These are phyloP conservation scores for Bruguiera hainesii DNA, from an alignment of 441 rosid species.

Conservation along the genomic window DNA sequence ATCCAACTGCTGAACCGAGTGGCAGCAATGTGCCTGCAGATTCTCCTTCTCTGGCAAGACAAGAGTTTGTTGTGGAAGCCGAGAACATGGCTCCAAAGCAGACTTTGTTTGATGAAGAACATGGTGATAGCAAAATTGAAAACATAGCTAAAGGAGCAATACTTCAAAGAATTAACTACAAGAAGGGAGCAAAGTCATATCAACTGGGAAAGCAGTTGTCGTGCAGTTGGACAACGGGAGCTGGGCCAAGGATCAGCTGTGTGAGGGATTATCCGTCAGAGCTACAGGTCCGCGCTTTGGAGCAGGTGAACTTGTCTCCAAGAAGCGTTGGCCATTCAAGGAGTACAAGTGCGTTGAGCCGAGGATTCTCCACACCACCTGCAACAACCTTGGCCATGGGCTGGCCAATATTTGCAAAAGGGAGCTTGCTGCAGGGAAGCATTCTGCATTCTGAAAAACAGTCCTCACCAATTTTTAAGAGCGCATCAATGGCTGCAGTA, in stretches of 20 bases:
- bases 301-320: constrained; percentile 81
- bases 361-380: constrained; percentile 17
- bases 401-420: constrained; percentile 11
- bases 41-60: constrained; percentile 31
- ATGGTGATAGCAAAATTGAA: constrained; percentile 34
- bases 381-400: constrained; percentile 1
- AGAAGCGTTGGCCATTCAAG: constrained; percentile 42
- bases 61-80: constrained; percentile 20
- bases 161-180: constrained; percentile 65
- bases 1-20: constrained; percentile 19
- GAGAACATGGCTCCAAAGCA: constrained; percentile 19
- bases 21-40: constrained; percentile 13
- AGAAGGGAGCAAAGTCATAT: constrained; percentile 52
- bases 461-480: constrained; percentile 29
- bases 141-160: constrained; percentile 51
- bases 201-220: constrained; percentile 78
- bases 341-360: constrained; percentile 18
- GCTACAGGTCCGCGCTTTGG: constrained; percentile 75
- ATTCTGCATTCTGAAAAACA: constrained; percentile 15
- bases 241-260: constrained; percentile 93
- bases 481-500: constrained; percentile 29
- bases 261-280: constrained; percentile 85
- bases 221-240: constrained; percentile 92
- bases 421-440: constrained; percentile 19
- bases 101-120: constrained; percentile 24